phyloP scores from a whole-genome alignment of 345 rosid species.

The Durio zibethinus region DNA sequence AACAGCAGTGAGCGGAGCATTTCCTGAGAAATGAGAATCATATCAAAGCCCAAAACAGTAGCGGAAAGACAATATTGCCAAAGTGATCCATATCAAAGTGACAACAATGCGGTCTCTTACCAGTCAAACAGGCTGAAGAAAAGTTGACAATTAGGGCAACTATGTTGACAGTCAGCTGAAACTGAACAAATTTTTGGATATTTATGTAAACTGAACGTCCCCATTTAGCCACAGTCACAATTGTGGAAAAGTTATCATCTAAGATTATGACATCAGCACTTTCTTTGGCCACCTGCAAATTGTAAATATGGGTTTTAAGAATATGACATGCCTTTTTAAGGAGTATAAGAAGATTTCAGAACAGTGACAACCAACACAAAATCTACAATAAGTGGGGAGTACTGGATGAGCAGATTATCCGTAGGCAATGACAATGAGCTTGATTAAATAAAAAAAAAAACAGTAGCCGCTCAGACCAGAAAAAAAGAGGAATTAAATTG shows the following conservation, averaged over 20 bases:
- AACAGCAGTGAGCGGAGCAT: slow-evolving; percentile 72
- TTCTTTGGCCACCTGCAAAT: slow-evolving; percentile 70
- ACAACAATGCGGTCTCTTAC: slow-evolving; percentile 31
- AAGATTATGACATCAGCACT: slow-evolving; percentile 84
- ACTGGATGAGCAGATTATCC: neutral
- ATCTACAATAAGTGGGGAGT: neutral
- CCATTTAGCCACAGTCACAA: slow-evolving; percentile 77
- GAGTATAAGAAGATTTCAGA: neutral
- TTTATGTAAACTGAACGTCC: slow-evolving; percentile 86
- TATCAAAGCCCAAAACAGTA: slow-evolving; percentile 2
- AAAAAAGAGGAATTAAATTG: too few relatives aligned
- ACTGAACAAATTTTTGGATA: slow-evolving; percentile 87
- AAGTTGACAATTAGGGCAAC: slow-evolving; percentile 82
- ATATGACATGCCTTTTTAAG: neutral
- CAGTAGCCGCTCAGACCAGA: too few relatives aligned
- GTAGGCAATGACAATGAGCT: neutral
- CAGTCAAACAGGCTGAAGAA: slow-evolving; percentile 82
- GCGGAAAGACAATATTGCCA: slow-evolving; percentile 9
- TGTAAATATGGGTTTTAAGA: neutral
- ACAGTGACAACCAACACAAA: neutral
- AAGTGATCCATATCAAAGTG: neutral
- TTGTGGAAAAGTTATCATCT: slow-evolving; percentile 79
- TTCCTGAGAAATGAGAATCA: slow-evolving; percentile 39
- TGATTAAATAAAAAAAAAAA: too few relatives aligned
- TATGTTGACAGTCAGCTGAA: slow-evolving; percentile 82